These are phyloP conservation scores for Alternaria consortialis DNA, from an alignment of 2,329 filamentous ascomycete genomes.

Conservation along the genomic window DNA sequence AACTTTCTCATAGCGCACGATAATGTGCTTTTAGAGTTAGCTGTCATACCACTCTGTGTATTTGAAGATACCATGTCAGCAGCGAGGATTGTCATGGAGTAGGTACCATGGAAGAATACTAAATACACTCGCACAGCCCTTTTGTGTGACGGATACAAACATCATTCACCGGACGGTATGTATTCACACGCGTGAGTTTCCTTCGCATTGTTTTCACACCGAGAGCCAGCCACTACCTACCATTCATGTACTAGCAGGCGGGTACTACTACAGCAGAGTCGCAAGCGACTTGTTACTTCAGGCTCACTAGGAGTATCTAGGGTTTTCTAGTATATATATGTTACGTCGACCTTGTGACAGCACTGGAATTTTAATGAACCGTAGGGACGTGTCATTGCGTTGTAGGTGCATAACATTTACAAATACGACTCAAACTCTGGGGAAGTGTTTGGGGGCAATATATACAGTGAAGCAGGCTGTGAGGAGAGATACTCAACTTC, in stretches of 20 bases:
- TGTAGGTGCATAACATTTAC: background rate
- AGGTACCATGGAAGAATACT: background rate
- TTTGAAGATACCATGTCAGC: background rate
- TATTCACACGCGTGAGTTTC: background rate
- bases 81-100: background rate
- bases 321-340: background rate
- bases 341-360: background rate
- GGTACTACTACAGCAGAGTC: background rate
- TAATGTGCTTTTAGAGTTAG: background rate
- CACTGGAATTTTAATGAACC: background rate
- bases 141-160: background rate
- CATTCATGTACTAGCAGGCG: background rate
- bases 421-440: background rate
- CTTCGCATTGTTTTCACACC: background rate
- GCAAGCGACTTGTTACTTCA: background rate
- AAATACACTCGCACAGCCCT: background rate
- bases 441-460: background rate
- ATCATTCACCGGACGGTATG: background rate
- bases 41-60: background rate
- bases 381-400: background rate
- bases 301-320: background rate
- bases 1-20: background rate
- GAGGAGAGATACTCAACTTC: background rate
- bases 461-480: background rate
- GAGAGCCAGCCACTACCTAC: background rate